These are phyloP conservation scores for Paramyrothecium roridum DNA, from an alignment of 2,329 filamentous ascomycete species.

Conservation along the genomic window DNA sequence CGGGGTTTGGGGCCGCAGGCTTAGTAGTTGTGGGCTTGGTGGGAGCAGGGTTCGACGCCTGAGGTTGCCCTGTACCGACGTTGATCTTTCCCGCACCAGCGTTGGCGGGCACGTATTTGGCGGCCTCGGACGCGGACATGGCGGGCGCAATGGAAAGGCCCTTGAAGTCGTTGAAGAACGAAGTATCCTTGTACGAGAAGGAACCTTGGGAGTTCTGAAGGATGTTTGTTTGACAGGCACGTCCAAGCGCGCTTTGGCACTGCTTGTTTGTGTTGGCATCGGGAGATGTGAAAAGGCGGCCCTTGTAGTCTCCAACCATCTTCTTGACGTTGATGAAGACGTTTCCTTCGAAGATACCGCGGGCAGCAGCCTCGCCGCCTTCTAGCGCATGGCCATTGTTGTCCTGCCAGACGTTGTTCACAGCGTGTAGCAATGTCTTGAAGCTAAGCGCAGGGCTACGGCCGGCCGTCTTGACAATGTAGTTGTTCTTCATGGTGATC, in stretches of 20 bases:
- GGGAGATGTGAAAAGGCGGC: constrained; percentile 18
- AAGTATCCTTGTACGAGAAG: constrained; percentile 8
- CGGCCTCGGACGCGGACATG: not conserved
- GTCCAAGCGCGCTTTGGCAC: constrained; percentile 10
- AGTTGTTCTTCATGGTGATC: constrained; percentile 5
- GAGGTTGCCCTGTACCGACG: not conserved
- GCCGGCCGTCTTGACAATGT: constrained; percentile 12
- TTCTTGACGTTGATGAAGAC: constrained; percentile 17
- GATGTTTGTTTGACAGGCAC: constrained; percentile 10
- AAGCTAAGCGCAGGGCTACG: constrained; percentile 21
- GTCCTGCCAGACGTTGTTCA: constrained; percentile 24
- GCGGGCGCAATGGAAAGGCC: not conserved
- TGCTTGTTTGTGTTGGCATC: constrained; percentile 8
- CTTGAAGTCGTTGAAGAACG: constrained; percentile 11
- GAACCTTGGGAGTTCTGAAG: constrained; percentile 5
- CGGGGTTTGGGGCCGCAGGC: too few relatives aligned
- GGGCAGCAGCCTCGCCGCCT: constrained; percentile 16
- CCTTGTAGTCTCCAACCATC: constrained; percentile 15
- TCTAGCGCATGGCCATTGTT: constrained; percentile 22
- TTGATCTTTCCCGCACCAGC: not conserved
- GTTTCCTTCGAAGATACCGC: constrained; percentile 22
- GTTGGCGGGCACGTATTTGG: not conserved
- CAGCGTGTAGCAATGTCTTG: constrained; percentile 23
- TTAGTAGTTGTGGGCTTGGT: not conserved
- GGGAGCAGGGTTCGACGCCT: not conserved